Evolutionary conservation across 768 basidiomycete genomes (phyloP).

Genomic region (Goffeauzyma gilvescens): DNA sequence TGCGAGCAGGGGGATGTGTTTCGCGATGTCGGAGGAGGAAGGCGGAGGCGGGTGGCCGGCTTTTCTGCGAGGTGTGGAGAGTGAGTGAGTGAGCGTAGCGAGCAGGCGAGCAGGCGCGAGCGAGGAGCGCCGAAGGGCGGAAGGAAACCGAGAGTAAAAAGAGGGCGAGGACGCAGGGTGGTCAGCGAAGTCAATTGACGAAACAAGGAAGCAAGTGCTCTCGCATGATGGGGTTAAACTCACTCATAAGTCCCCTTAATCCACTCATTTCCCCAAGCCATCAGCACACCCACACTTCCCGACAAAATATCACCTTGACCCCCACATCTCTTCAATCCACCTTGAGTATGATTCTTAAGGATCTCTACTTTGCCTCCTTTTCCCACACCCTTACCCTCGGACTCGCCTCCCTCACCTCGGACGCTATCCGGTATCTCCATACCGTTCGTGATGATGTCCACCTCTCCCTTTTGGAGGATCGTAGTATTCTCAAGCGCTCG

Average conservation of each 20-base stretch:
- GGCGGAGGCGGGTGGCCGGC: constrained; percentile 27
- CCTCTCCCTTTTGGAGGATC: constrained; percentile 67
- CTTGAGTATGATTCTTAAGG: constrained; percentile 48
- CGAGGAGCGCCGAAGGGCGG: no score
- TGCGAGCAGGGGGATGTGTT: constrained; percentile 56
- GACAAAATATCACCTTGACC: constrained; percentile 90
- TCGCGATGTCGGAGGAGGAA: constrained; percentile 20
- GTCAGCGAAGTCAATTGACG: no score
- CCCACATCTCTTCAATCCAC: constrained; percentile 79
- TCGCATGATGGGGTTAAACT: constrained; percentile 16
- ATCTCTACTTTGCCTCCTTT: constrained; percentile 34
- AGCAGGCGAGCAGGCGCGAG: no score
- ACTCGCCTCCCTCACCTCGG: no score
- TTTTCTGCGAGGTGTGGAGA: constrained; percentile 10
- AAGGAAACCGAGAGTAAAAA: no score
- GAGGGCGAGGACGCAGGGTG: no score
- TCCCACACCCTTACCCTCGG: constrained; percentile 29
- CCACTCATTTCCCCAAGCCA: constrained; percentile 91
- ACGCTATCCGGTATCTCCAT: constrained; percentile 34
- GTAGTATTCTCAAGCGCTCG: constrained; percentile 65
- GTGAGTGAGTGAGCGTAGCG: no score
- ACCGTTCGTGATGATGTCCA: constrained; percentile 55
- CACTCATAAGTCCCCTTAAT: constrained; percentile 69
- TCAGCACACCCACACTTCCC: constrained; percentile 66
- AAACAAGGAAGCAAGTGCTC: neutral